A percentile compares a stretch with the other conserved stretches of the same genome.
phyloP scores from a whole-genome alignment of 805 yeast genomes.

The Wickerhamomyces chambardii region DNA sequence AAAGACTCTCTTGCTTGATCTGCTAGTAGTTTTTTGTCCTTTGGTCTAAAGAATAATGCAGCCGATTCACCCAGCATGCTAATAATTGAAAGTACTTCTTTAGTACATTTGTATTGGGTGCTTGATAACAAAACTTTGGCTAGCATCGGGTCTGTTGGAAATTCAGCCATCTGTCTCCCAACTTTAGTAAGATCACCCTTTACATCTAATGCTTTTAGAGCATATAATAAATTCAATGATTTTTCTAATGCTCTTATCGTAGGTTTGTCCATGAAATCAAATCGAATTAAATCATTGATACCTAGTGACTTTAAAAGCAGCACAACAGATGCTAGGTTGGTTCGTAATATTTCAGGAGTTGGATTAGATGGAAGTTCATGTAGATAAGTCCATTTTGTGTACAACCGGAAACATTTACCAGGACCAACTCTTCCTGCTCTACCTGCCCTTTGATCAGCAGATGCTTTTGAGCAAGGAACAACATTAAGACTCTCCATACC shows the following conservation, averaged over 20 bases:
- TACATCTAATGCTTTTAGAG: constrained; percentile 78
- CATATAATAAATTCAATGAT: constrained; percentile 75
- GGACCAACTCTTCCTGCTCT: constrained; percentile 98
- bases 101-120: constrained; percentile 48
- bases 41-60: constrained; percentile 61
- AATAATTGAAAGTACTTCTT: constrained; percentile 64
- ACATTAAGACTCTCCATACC: constrained; percentile 87
- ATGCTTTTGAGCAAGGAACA: constrained; percentile 86
- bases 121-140: constrained; percentile 69
- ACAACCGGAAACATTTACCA: constrained; percentile 87
- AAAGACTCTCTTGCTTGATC: constrained; percentile 55
- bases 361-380: constrained; percentile 74
- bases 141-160: constrained; percentile 88
- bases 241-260: constrained; percentile 60
- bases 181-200: constrained; percentile 68
- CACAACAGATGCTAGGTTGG: constrained; percentile 70
- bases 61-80: constrained; percentile 80
- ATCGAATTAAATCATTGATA: constrained; percentile 67
- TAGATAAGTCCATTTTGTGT: constrained; percentile 73
- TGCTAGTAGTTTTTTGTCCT: constrained; percentile 56
- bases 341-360: constrained; percentile 87
- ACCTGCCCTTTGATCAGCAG: constrained; percentile 95
- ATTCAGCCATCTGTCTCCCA: constrained; percentile 84
- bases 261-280: constrained; percentile 92
- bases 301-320: constrained; percentile 77